Conservation (phyloP, 2,329 filamentous ascomycete species). For the Aureobasidium sp. region DNA sequence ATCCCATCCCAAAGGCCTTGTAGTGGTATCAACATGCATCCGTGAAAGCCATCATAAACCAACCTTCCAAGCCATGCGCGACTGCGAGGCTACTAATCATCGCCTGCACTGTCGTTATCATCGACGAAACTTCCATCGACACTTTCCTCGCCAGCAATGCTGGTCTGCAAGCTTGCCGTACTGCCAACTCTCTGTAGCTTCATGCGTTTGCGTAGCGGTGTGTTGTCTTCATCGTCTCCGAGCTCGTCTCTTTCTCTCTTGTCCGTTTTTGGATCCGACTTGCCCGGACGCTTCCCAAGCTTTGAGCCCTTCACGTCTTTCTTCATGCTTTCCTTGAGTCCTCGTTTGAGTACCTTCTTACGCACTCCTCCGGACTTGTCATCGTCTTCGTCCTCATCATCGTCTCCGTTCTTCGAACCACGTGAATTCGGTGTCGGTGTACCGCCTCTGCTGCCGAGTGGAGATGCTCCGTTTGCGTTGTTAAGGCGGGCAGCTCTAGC, state of each 20-base stretch:
- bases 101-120: slow-evolving; percentile 23
- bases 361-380: slow-evolving; percentile 26
- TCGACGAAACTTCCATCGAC: slow-evolving; percentile 30
- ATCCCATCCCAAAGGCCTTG: neutral
- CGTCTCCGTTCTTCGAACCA: slow-evolving; percentile 21
- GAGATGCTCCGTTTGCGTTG: slow-evolving; percentile 21
- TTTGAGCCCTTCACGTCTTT: slow-evolving; percentile 30
- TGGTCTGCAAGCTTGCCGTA: slow-evolving; percentile 26
- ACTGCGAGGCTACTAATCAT: slow-evolving; percentile 18
- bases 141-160: slow-evolving; percentile 24
- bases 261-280: slow-evolving; percentile 18
- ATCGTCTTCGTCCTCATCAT: slow-evolving; percentile 22
- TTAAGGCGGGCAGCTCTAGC: slow-evolving; percentile 41
- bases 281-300: slow-evolving; percentile 21
- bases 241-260: slow-evolving; percentile 30
- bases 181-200: slow-evolving; percentile 29
- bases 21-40: slow-evolving; percentile 5
- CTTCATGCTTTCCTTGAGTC: slow-evolving; percentile 38
- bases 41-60: neutral
- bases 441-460: slow-evolving; percentile 24
- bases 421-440: slow-evolving; percentile 24
- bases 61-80: neutral
- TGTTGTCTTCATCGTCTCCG: slow-evolving; percentile 24
- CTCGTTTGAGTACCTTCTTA: slow-evolving; percentile 32
- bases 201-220: slow-evolving; percentile 29